phyloP scores from a whole-genome alignment of 306 rosid genomes.

The Trichosanthes truncata region DNA sequence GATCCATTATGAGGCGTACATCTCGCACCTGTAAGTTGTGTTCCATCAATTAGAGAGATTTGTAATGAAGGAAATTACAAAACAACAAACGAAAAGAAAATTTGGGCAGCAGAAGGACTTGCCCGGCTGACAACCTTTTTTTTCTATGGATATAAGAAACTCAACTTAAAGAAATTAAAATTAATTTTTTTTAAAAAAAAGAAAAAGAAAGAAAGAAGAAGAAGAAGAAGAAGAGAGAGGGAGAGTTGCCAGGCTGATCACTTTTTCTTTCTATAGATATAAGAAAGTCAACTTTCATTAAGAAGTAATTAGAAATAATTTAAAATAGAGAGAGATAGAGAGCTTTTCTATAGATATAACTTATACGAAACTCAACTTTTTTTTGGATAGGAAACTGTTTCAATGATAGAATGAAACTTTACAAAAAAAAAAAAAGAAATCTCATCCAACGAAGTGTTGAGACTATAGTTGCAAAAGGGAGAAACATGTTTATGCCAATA shows the following conservation, averaged over 20 bases:
- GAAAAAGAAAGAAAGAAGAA: too few relatives aligned
- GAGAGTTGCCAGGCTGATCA: not conserved
- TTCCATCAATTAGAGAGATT: not conserved
- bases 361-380: too few relatives aligned
- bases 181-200: not conserved
- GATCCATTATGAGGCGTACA: slow-evolving; percentile 96
- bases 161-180: not conserved
- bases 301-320: not conserved
- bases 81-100: not conserved
- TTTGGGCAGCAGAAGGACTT: not conserved
- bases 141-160: not conserved
- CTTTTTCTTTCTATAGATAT: not conserved
- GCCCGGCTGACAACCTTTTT: not conserved
- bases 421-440: too few relatives aligned
- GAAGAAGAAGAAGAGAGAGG: not conserved
- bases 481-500: too few relatives aligned
- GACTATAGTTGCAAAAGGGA: too few relatives aligned
- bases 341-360: not conserved
- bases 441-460: too few relatives aligned
- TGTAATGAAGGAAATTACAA: not conserved
- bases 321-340: not conserved
- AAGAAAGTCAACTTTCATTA: not conserved
- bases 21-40: slow-evolving; percentile 70
- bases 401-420: too few relatives aligned
- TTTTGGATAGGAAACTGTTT: too few relatives aligned